Base-by-base conservation (phyloP, 257 asterid species). In the Rehmannia glutinosa region DNA sequence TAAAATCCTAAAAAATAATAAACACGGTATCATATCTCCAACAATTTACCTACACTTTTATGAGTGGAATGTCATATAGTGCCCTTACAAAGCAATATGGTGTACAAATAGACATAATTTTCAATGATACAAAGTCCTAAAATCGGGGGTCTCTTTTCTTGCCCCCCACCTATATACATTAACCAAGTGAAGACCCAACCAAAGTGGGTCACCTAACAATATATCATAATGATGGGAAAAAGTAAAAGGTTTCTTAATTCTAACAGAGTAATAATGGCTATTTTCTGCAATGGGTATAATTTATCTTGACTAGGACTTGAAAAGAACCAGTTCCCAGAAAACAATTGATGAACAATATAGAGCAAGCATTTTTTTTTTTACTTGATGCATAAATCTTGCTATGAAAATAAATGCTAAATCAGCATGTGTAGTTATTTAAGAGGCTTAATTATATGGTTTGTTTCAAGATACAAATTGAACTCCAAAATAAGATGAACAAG, bases 141-240 rank as follows among this genome's bases (percentile, higher is more conserved):
- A 68, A 41, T 28, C 3, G 49, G 11, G n/a, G 56, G 27, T 11
- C 45, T 21, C 28, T 53, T 25, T 58, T 25, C 15, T 55, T 8
- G 12, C 12, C 43, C 21, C 23, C 33, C 28, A 25, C 11, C 2
- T 27, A 17, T 17, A 16, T n/a, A 45, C 58, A 56, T 20, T 32
- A 57, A 32, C 42, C 28, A 69, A 69, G 50, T 57, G 60, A 69
- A 25, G 42, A n/a, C 8, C n/a, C n/a, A n/a, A 41, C n/a, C 46
- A 38, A 15, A 36, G 64, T 53, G 70, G 70, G 64, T 62, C 70
- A 62, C 76, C 70, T 51, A 71, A 71, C 70, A 28, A 39, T 60
- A 9, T n/a, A n/a, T 16, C 70, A 50, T 70, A 41, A 68, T 53
- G 25, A 54, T n/a, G 42, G 39, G 6, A 24, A 21, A 38, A 41